These are phyloP conservation scores for Barnettozyma wickerhamii DNA, from an alignment of 805 yeast species.

Conservation along the genomic window DNA sequence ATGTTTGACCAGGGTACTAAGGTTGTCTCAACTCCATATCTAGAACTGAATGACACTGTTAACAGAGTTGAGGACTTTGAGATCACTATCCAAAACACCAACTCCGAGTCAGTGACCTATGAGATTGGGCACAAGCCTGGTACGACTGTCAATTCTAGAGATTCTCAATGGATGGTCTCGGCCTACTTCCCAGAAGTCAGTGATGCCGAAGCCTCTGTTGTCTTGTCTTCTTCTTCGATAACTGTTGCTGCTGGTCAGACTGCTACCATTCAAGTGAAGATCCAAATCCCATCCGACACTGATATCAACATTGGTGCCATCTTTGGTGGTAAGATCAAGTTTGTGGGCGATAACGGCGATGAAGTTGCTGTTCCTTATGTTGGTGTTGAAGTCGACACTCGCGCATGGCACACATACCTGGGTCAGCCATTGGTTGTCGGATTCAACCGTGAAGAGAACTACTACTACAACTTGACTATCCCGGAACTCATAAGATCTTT, in stretches of 20 bases:
- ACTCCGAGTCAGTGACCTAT: constrained; percentile 11
- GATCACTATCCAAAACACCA: constrained; percentile 9
- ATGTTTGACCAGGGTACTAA: constrained; percentile 10
- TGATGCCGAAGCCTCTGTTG: constrained; percentile 6
- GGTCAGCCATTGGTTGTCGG: constrained; percentile 6
- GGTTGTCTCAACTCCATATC: constrained; percentile 5
- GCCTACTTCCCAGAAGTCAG: constrained; percentile 10
- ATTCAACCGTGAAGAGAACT: constrained; percentile 2
- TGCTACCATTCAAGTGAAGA: constrained; percentile 9
- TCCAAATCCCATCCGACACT: constrained; percentile 6
- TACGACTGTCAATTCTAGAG: constrained; percentile 10
- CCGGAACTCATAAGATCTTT: not conserved
- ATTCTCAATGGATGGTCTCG: not conserved
- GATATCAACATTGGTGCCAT: constrained; percentile 4
- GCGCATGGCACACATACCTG: constrained; percentile 11
- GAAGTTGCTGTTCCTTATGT: constrained; percentile 14
- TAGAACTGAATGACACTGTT: constrained; percentile 14
- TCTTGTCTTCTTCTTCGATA: constrained; percentile 3
- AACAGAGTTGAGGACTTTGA: constrained; percentile 13
- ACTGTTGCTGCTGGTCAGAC: constrained; percentile 13
- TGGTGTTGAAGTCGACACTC: constrained; percentile 14
- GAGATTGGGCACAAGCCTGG: constrained; percentile 7
- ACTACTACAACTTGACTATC: constrained; percentile 7
- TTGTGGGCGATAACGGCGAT: constrained; percentile 16
- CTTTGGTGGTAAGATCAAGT: constrained; percentile 12